Percentiles rank a stretch among this genome's conserved stretches.
These are phyloP conservation scores for Nemophila menziesii DNA, from an alignment of 257 asterid genomes.

Conservation along the genomic window DNA sequence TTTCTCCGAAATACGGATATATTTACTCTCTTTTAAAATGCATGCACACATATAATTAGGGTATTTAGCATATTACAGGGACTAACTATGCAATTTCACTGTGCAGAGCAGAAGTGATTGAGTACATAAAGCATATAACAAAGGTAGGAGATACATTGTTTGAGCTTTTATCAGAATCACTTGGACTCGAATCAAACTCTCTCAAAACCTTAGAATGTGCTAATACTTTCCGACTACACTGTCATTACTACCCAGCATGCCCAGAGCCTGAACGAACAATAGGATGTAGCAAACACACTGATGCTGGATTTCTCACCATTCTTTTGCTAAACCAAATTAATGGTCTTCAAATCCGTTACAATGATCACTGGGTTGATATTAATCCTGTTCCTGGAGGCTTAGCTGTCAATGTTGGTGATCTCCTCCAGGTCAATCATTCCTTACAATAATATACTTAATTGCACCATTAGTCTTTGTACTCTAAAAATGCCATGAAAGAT, in stretches of 20 bases:
- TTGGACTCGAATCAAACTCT: conserved; percentile 3
- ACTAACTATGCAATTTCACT: too few relatives aligned
- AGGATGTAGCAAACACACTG: conserved; percentile 2
- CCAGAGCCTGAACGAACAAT: conserved; percentile 11
- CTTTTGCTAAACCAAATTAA: conserved; percentile 7
- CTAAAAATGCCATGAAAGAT: too few relatives aligned
- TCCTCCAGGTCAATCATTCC: conserved; percentile 2
- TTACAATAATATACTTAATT: too few relatives aligned
- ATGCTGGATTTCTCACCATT: conserved; percentile 6
- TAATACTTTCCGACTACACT: background rate
- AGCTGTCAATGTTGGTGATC: conserved; percentile 3
- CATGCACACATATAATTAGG: too few relatives aligned
- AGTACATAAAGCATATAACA: background rate
- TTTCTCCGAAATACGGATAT: too few relatives aligned
- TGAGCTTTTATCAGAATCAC: conserved; percentile 8
- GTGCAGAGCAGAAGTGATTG: background rate
- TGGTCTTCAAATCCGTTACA: conserved; percentile 10
- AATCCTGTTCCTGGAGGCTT: background rate
- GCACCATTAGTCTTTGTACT: too few relatives aligned
- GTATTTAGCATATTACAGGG: too few relatives aligned
- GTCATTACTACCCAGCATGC: conserved; percentile 10
- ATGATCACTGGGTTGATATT: conserved; percentile 8
- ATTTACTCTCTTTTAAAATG: too few relatives aligned
- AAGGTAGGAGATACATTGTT: background rate
- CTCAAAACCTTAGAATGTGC: conserved; percentile 1